Conservation (phyloP, 2,329 filamentous ascomycete species). For the Diaporthe australafricana region DNA sequence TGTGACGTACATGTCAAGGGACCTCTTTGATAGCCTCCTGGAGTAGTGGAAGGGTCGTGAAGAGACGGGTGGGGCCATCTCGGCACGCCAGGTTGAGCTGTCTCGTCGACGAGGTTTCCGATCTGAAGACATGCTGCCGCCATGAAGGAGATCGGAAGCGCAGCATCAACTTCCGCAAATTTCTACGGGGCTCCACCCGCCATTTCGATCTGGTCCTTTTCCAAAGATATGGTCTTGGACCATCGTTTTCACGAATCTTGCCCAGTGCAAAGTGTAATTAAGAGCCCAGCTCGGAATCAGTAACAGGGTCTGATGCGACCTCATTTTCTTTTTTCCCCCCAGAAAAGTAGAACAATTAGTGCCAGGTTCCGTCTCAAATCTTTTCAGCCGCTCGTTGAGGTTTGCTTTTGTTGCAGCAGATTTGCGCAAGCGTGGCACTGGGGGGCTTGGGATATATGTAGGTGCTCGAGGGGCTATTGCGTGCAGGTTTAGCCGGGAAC, state of each 20-base stretch:
- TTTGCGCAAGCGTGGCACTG: background rate
- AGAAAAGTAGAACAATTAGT: background rate
- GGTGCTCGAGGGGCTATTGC: background rate
- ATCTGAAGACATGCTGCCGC: constrained; percentile 9
- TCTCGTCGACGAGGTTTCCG: background rate
- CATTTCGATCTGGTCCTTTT: background rate
- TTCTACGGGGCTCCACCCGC: background rate
- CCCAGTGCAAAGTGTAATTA: background rate
- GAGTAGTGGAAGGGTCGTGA: background rate
- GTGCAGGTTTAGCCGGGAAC: constrained; percentile 12
- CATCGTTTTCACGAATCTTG: background rate
- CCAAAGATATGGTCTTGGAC: background rate
- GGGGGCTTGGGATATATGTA: no score
- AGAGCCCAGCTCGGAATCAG: background rate
- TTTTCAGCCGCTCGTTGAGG: background rate
- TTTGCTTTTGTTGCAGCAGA: background rate
- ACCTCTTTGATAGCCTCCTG: no score
- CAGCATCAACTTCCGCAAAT: background rate
- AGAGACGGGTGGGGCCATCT: background rate
- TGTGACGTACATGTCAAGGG: background rate
- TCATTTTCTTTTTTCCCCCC: background rate
- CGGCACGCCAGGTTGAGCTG: background rate
- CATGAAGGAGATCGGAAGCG: background rate
- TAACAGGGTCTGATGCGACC: background rate
- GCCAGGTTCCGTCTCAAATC: background rate